phyloP scores from a whole-genome alignment of 2,329 filamentous ascomycete genomes.

The Knufia petricola region DNA sequence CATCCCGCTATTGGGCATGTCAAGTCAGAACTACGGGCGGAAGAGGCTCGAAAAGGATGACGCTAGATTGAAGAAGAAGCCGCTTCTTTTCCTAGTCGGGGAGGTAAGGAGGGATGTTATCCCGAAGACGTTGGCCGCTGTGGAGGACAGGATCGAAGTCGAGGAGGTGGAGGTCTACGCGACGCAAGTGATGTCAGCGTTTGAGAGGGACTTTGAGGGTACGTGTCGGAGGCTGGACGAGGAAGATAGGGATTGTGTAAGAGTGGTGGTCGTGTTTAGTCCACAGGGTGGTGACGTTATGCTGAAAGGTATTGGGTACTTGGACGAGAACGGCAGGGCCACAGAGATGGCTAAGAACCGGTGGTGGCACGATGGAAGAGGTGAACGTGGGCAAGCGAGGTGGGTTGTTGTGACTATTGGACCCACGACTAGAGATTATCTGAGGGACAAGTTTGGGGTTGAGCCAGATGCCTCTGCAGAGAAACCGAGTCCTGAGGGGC shows the following conservation, averaged over 20 bases:
- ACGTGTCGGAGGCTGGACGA: neutral
- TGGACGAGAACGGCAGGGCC: slow-evolving; percentile 34
- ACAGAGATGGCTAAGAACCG: slow-evolving; percentile 17
- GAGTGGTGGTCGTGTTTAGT: slow-evolving; percentile 45
- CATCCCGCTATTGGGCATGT: slow-evolving; percentile 18
- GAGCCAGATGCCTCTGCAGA: slow-evolving; percentile 56
- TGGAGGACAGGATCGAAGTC: slow-evolving; percentile 50
- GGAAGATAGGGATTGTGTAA: slow-evolving; percentile 6
- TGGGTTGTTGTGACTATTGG: slow-evolving; percentile 80
- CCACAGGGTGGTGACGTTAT: slow-evolving; percentile 54
- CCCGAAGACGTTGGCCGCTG: slow-evolving; percentile 59
- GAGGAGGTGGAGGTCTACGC: slow-evolving; percentile 79
- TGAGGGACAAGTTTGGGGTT: slow-evolving; percentile 40
- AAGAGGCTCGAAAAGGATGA: slow-evolving; percentile 10
- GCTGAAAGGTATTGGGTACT: slow-evolving; percentile 43
- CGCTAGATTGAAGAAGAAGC: slow-evolving; percentile 30
- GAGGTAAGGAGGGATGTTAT: slow-evolving; percentile 87
- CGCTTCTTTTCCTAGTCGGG: slow-evolving; percentile 78
- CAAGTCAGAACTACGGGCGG: slow-evolving; percentile 20
- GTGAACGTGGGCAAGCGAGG: slow-evolving; percentile 14
- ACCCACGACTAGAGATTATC: slow-evolving; percentile 74
- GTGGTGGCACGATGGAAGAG: slow-evolving; percentile 18
- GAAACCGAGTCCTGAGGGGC: slow-evolving; percentile 70
- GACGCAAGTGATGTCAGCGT: slow-evolving; percentile 71
- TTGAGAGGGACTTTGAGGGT: slow-evolving; percentile 31